Conservation (phyloP, 2,329 filamentous ascomycete genomes). For the Neofusicoccum kwambonambiense region DNA sequence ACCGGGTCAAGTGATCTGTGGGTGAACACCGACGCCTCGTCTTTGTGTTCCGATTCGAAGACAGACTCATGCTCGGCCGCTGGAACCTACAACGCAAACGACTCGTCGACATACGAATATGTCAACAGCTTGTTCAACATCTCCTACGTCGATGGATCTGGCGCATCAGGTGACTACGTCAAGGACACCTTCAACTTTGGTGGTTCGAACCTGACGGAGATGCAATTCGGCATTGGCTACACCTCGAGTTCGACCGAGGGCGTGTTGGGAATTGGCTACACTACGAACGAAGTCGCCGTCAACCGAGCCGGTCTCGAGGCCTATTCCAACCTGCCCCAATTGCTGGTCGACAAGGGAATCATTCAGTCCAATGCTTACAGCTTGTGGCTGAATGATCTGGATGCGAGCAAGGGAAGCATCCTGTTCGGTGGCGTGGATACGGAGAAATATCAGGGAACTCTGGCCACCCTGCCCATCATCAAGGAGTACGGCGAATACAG, state of each 20-base stretch:
- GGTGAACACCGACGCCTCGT: constrained; percentile 64
- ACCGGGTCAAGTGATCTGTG: constrained; percentile 64
- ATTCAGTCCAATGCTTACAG: constrained; percentile 68
- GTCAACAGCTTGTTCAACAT: constrained; percentile 81
- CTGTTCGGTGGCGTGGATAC: constrained; percentile 81
- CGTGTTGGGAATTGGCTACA: constrained; percentile 83
- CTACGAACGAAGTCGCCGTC: constrained; percentile 73
- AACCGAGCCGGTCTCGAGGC: constrained; percentile 50
- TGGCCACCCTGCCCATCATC: constrained; percentile 62
- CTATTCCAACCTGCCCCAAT: constrained; percentile 63
- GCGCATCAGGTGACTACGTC: constrained; percentile 75
- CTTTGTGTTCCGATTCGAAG: constrained; percentile 52
- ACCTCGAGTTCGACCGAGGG: constrained; percentile 59
- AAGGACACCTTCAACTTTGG: constrained; percentile 68
- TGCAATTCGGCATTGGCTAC: constrained; percentile 77
- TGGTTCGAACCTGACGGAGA: constrained; percentile 49
- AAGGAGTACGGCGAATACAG: constrained; percentile 50
- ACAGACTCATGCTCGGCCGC: constrained; percentile 56
- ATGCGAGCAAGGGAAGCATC: constrained; percentile 66
- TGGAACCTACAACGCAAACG: constrained; percentile 68
- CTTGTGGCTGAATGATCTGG: constrained; percentile 61
- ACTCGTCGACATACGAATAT: constrained; percentile 73
- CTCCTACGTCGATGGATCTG: constrained; percentile 78
- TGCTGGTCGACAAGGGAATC: constrained; percentile 60
- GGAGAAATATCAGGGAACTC: constrained; percentile 65